Percentiles rank a stretch among this genome's conserved stretches.
These are phyloP conservation scores for Gremmenia infestans DNA, from an alignment of 2,329 filamentous ascomycete species.

Conservation along the genomic window DNA sequence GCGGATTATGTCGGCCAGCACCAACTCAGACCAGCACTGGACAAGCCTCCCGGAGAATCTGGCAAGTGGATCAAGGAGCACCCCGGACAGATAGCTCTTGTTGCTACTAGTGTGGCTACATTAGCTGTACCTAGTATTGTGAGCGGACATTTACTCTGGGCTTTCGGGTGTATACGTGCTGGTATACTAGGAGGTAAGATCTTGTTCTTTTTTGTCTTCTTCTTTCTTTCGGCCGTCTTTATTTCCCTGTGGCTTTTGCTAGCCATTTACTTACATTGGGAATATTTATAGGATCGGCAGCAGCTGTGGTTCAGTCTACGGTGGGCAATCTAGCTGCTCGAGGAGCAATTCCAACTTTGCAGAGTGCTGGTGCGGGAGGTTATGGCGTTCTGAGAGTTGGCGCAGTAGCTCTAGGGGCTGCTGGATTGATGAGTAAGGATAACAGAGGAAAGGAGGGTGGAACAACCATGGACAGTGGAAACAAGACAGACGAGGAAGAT, in stretches of 20 bases:
- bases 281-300: background rate
- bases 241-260: background rate
- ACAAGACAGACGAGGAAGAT: background rate
- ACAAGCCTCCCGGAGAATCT: background rate
- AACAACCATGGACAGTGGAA: background rate
- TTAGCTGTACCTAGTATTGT: background rate
- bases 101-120: background rate
- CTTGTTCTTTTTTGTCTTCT: background rate
- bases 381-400: slow-evolving; percentile 1
- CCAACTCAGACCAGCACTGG: background rate
- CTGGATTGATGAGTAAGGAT: background rate
- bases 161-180: background rate
- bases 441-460: background rate
- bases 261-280: background rate
- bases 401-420: background rate
- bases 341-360: slow-evolving; percentile 2
- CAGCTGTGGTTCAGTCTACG: slow-evolving; percentile 1
- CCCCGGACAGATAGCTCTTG: background rate
- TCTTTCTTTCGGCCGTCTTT: background rate
- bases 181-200: background rate
- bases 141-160: background rate
- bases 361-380: slow-evolving; percentile 9
- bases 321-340: slow-evolving; percentile 2
- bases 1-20: background rate
- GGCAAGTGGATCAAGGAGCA: background rate